phyloP scores from a whole-genome alignment of 129 eudicot species.

The Tanacetum coccineum region DNA sequence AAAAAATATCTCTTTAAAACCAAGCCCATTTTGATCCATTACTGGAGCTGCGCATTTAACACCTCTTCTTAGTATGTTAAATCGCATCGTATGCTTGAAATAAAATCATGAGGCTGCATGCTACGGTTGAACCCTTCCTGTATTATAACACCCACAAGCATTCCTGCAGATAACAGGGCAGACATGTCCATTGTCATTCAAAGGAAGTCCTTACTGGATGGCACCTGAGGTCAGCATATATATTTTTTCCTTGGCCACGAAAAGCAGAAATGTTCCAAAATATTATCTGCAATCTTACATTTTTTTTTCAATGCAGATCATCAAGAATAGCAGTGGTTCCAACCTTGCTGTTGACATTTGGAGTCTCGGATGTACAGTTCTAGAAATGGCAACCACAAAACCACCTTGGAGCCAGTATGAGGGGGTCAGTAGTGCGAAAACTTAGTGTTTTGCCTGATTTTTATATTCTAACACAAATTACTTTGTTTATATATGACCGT shows the following conservation, averaged over 20 bases:
- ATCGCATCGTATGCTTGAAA: background rate
- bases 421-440: conserved; percentile 64
- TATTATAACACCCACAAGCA: conserved; percentile 12
- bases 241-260: background rate
- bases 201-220: conserved; percentile 99
- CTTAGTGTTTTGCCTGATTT: background rate
- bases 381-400: conserved; percentile 97
- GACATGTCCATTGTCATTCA: conserved; percentile 77
- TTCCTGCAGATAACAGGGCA: conserved; percentile 73
- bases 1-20: background rate
- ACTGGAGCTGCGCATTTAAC: background rate
- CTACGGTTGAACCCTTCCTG: background rate
- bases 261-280: background rate
- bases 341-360: conserved; percentile 95
- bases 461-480: background rate
- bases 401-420: conserved; percentile 99
- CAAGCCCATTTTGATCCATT: background rate
- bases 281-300: background rate
- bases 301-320: conserved; percentile 47
- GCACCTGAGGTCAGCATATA: conserved; percentile 81
- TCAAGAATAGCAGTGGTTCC: conserved; percentile 69
- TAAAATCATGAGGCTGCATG: conserved; percentile 9
- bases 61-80: background rate
- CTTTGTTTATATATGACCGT: background rate
- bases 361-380: conserved; percentile 98